Evolutionary conservation across 371 early-diverging fungal genomes (phyloP).

Genomic region (Mucor lusitanicus): DNA sequence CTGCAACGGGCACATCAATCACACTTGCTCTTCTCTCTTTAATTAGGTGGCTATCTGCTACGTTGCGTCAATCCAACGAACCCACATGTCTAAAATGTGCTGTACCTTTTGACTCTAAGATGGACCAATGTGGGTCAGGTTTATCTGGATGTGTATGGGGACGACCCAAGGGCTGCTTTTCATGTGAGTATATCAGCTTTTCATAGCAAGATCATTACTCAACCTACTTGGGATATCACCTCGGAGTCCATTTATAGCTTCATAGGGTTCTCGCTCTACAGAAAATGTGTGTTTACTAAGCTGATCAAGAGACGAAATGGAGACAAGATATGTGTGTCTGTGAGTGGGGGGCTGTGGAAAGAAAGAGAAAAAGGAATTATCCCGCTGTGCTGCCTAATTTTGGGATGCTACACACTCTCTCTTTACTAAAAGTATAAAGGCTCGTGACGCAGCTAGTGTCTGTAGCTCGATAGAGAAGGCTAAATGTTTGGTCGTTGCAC

Average conservation of each 20-base stretch:
- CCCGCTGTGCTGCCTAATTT: background rate
- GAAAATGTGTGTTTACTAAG: background rate
- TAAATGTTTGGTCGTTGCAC: background rate
- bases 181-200: background rate
- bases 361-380: constrained; percentile 12
- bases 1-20: background rate
- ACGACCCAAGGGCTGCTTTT: constrained; percentile 17
- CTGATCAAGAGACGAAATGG: background rate
- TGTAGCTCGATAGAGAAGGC: background rate
- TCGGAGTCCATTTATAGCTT: constrained; percentile 46
- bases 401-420: background rate
- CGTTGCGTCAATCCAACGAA: background rate
- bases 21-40: constrained; percentile 16
- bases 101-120: constrained; percentile 2
- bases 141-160: constrained; percentile 2
- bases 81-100: background rate
- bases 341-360: constrained; percentile 7
- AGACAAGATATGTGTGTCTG: background rate
- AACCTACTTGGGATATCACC: constrained; percentile 30
- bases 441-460: constrained; percentile 4
- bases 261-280: constrained; percentile 21
- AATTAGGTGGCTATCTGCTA: background rate
- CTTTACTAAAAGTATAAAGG: background rate
- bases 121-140: background rate
- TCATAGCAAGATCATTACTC: background rate